phyloP scores from a whole-genome alignment of 1,284 basidiomycete species.

The Microbotryomycetes sp. region DNA sequence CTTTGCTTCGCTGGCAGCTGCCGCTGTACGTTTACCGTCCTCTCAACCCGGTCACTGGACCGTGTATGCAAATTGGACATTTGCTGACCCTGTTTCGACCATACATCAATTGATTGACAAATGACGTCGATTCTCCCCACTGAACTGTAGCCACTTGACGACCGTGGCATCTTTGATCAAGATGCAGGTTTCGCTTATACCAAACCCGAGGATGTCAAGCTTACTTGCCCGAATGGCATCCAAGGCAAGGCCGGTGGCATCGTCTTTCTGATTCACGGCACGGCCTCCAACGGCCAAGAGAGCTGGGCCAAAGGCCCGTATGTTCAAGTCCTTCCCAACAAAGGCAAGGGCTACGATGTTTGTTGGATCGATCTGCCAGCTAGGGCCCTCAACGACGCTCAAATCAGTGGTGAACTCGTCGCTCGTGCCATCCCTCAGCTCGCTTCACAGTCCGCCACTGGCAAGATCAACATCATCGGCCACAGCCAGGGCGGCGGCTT shows the following conservation, averaged over 20 bases:
- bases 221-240: conserved; percentile 35
- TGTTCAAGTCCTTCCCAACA: conserved; percentile 18
- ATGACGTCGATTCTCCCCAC: neutral
- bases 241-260: conserved; percentile 28
- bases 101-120: no score
- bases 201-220: neutral
- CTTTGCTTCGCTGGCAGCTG: neutral
- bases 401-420: conserved; percentile 39
- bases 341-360: conserved; percentile 37
- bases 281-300: conserved; percentile 32
- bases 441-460: conserved; percentile 32
- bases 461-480: conserved; percentile 37
- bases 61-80: no score
- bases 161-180: neutral
- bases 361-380: conserved; percentile 34
- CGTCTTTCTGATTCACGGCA: conserved; percentile 40
- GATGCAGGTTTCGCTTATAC: neutral
- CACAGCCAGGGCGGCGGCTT: conserved; percentile 39
- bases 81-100: no score
- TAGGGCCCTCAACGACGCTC: conserved; percentile 35
- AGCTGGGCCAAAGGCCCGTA: conserved; percentile 36
- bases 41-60: no score
- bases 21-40: neutral
- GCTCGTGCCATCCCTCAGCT: conserved; percentile 36
- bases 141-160: neutral